Conservation (phyloP, 2,329 filamentous ascomycete genomes). For the Fusarium euwallaceae region DNA sequence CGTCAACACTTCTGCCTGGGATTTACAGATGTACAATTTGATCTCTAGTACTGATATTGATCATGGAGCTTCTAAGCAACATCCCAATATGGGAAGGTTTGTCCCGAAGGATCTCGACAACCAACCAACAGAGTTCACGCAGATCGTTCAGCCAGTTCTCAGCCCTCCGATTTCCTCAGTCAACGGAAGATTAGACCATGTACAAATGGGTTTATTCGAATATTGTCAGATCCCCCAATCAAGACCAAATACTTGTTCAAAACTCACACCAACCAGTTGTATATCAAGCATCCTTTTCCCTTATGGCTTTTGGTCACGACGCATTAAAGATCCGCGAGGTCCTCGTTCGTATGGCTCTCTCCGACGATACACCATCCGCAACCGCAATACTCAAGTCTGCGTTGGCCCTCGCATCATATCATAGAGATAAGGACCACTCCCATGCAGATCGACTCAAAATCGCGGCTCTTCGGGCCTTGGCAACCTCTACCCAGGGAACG, state of each 20-base stretch:
- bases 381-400: conserved; percentile 30
- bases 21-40: conserved; percentile 27
- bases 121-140: accelerated
- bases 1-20: conserved; percentile 23
- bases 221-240: conserved; percentile 27
- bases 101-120: accelerated
- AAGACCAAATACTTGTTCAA: accelerated
- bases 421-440: background rate
- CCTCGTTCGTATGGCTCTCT: conserved; percentile 35
- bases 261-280: conserved; percentile 23
- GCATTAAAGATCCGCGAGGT: conserved; percentile 12
- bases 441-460: conserved; percentile 7
- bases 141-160: background rate
- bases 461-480: conserved; percentile 24
- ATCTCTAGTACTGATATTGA: background rate
- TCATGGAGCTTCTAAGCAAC: background rate
- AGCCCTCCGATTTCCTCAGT: background rate
- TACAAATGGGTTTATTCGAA: conserved; percentile 25
- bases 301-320: conserved; percentile 31
- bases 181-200: conserved; percentile 32
- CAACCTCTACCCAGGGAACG: background rate
- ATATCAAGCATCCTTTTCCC: conserved; percentile 25
- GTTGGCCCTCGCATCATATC: conserved; percentile 31
- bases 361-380: conserved; percentile 1
- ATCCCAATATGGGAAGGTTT: background rate